Evolutionary conservation across 306 rosid species (phyloP), one percentile per base, ranked within the genome.

Genomic region (Gynostemma pentaphyllum): DNA sequence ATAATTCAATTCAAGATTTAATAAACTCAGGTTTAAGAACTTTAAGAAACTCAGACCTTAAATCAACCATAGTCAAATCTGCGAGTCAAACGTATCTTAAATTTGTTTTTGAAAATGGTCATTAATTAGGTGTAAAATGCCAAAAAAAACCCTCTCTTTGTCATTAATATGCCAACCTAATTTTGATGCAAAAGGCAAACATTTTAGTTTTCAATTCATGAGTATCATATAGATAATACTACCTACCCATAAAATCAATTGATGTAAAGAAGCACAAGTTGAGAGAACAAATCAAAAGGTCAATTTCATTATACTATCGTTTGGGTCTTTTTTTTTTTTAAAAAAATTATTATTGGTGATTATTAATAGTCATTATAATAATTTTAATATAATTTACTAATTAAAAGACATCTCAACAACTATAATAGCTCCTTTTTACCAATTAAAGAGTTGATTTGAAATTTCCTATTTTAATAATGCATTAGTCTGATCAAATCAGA

Each of bases 351-450:
- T 22, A 9, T 5, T 34, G n/a, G n/a, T 34, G 39, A 11, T 19
- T 22, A 23, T 52, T 32, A 9, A 30, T 9, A 16, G 3, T 56
- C 9, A 56, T 55, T 18, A 54, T 18, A 55, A 55, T 23, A 54
- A n/a, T 54, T 28, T 34, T 16, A 56, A 32, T 16, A 9, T 57
- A 19, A 24, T n/a, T 54, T 54, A n/a, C 14, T n/a, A 56, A 9
- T 56, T 22, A 59, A 21, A 59, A 34, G 64, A 59, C 64, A 36
- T 37, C 64, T 59, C 64, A 59, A 59, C 64, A 37, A 59, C 64
- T 19, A 59, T 14, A 34, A 59, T 59, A 37, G 21, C 46, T 59
- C 64, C 34, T 36, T 46, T 59, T 59, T 59, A 21, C 32, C 30
- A 10, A 59, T 21, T 24, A 37, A n/a, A 18, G 46, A 59, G 21